Percentiles rank a stretch among this genome's conserved stretches.
These are phyloP conservation scores for Ceratobasidium sp. DNA, from an alignment of 1,284 basidiomycete genomes.

Conservation along the genomic window DNA sequence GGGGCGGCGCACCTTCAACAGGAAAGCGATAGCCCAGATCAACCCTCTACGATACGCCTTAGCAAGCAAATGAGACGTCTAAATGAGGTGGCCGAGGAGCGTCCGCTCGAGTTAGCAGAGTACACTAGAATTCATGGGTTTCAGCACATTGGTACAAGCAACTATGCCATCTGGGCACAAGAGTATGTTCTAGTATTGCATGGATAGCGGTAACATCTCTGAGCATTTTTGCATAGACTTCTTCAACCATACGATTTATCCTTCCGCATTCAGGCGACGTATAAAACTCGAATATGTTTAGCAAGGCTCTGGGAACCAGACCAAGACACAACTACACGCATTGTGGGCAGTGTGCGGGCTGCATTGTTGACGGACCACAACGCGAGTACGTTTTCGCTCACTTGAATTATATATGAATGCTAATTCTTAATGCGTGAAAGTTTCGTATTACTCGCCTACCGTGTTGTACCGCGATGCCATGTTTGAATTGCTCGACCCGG, in stretches of 20 bases:
- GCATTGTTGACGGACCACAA: not conserved
- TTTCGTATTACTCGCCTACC: constrained; percentile 21
- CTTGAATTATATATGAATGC: not conserved
- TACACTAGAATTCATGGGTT: constrained; percentile 34
- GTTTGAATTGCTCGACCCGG: constrained; percentile 10
- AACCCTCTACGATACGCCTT: not conserved
- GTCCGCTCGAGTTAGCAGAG: constrained; percentile 8
- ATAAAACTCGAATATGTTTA: constrained; percentile 23
- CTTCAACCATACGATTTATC: constrained; percentile 37
- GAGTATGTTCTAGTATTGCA: constrained; percentile 3
- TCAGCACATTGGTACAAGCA: not conserved
- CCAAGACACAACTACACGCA: not conserved
- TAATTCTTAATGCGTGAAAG: not conserved
- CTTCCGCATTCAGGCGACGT: constrained; percentile 32
- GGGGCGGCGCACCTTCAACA: constrained; percentile 7
- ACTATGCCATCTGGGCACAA: constrained; percentile 27
- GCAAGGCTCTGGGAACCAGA: constrained; percentile 17
- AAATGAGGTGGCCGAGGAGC: constrained; percentile 6
- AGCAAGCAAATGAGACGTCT: constrained; percentile 21
- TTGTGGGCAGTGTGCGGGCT: not conserved
- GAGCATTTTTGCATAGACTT: constrained; percentile 6
- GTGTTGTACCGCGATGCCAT: constrained; percentile 1
- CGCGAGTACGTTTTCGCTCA: constrained; percentile 18
- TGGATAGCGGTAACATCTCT: not conserved
- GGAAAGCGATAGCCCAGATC: not conserved